phyloP scores from a whole-genome alignment of 2,329 filamentous ascomycete genomes.

The Rhynchosporium agropyri region DNA sequence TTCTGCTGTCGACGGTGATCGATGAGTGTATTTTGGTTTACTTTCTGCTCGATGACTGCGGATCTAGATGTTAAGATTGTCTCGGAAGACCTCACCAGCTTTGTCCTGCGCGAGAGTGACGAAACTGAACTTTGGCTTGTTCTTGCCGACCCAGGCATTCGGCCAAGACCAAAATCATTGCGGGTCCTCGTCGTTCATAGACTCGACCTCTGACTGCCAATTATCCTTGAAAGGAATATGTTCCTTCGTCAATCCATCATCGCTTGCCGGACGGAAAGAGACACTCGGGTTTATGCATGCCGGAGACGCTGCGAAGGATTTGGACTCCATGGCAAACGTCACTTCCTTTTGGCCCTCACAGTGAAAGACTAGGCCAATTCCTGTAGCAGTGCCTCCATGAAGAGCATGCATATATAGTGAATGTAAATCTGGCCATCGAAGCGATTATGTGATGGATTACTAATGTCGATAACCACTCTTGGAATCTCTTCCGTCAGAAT shows the following conservation, averaged over 20 bases:
- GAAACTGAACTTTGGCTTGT: slow-evolving; percentile 8
- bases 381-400: not conserved
- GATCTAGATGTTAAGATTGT: not conserved
- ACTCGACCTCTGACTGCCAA: not conserved
- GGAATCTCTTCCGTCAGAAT: not conserved
- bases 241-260: not conserved
- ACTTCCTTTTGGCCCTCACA: not conserved
- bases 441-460: not conserved
- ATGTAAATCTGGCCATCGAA: not conserved
- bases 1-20: not conserved
- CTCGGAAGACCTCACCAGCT: not conserved
- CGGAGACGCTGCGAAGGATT: not conserved
- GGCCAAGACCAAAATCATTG: too few species aligned
- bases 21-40: not conserved
- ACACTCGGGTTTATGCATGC: not conserved
- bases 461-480: not conserved
- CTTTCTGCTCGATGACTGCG: not conserved
- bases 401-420: not conserved
- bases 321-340: not conserved
- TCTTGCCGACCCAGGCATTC: slow-evolving; percentile 7
- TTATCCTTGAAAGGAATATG: not conserved
- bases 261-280: not conserved
- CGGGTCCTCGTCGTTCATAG: not conserved
- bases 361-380: not conserved
- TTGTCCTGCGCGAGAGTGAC: slow-evolving; percentile 3